Evolutionary conservation across 2,329 filamentous ascomycete species (phyloP), one percentile per base, ranked within the genome.

Genomic region (Cordyceps cicadae): DNA sequence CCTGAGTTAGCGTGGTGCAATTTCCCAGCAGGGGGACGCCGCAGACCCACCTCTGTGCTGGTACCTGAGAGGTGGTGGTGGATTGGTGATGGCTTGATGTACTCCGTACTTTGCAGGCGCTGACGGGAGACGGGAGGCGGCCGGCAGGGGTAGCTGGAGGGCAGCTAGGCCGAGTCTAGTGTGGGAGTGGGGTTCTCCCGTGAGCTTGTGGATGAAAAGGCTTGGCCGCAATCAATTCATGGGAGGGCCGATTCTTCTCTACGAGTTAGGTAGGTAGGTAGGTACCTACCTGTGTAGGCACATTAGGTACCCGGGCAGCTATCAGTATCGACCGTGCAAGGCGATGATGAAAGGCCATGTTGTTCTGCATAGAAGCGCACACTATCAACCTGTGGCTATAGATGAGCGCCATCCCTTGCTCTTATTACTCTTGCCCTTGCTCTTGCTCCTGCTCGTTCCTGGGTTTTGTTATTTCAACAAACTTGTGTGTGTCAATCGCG

Each of bases 1-100:
- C 54, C 54, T 56, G 54, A 56, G 54, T 43, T 56, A 56, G 54
- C 43, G 43, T 56, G 54, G 43, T 29, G 54, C 19, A 56, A 56
- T 56, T 56, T 56, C 54, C 54, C 54, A 48, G 21, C 54, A 49
- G 26, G 54, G 54, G 39, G 54, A 15, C 29, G 29, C 54, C n/a
- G 54, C 43, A 24, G 54, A 43, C 26, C 54, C 54, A 56, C 54
- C 14, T 32, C 43, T 12, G 39, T 26, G 43, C 32, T n/a, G 24
- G 39, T 55, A 55, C 53, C 8, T 55, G 39, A 6, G 5, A 4
- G 3, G 5, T n/a, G 4, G 43, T 56, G 43, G n/a, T 4, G 43
- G 5, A 11, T 24, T 24, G 54, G 54, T 49, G 9, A n/a, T 2
- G 8, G 54, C 3, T 19, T 1, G n/a, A 56, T 11, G 54, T 56